These are phyloP conservation scores for Umbelopsis ramanniana DNA, from an alignment of 192 early-diverging fungal genomes.

Conservation along the genomic window DNA sequence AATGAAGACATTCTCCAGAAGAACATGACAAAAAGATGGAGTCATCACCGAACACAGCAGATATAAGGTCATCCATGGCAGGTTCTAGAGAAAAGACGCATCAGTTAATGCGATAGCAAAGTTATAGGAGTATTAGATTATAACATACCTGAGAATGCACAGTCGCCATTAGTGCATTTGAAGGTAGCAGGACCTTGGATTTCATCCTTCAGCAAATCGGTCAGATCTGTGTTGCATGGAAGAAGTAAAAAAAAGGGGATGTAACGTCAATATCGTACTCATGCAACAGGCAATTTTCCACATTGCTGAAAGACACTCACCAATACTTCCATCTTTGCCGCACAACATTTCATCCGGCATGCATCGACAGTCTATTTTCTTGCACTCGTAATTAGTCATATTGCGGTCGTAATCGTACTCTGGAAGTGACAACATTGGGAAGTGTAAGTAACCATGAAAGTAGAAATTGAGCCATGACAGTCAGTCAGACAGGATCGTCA, in stretches of 20 bases:
- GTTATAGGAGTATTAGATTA: neutral
- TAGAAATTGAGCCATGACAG: no score
- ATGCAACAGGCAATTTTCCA: no score
- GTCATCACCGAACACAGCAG: conserved; percentile 78
- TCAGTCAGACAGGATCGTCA: neutral
- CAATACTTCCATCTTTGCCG: conserved; percentile 78
- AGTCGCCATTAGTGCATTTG: conserved; percentile 59
- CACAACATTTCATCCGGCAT: conserved; percentile 82
- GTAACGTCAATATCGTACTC: neutral
- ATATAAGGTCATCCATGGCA: conserved; percentile 85
- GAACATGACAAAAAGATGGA: conserved; percentile 79
- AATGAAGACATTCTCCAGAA: conserved; percentile 88
- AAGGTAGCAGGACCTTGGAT: conserved; percentile 82
- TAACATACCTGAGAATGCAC: conserved; percentile 61
- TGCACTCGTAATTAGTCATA: conserved; percentile 67
- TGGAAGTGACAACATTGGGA: neutral
- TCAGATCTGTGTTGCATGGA: conserved; percentile 59
- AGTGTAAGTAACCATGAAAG: neutral
- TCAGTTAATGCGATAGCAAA: neutral
- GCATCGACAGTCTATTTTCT: conserved; percentile 80
- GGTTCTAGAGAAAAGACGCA: conserved; percentile 58
- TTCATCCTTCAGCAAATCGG: conserved; percentile 76
- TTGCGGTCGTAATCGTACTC: conserved; percentile 57
- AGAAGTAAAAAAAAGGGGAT: neutral
- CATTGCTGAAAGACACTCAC: conserved; percentile 41